Percentiles rank a stretch among this genome's conserved stretches.
phyloP scores from a whole-genome alignment of 768 basidiomycete genomes.

The Tulasnella sp. region DNA sequence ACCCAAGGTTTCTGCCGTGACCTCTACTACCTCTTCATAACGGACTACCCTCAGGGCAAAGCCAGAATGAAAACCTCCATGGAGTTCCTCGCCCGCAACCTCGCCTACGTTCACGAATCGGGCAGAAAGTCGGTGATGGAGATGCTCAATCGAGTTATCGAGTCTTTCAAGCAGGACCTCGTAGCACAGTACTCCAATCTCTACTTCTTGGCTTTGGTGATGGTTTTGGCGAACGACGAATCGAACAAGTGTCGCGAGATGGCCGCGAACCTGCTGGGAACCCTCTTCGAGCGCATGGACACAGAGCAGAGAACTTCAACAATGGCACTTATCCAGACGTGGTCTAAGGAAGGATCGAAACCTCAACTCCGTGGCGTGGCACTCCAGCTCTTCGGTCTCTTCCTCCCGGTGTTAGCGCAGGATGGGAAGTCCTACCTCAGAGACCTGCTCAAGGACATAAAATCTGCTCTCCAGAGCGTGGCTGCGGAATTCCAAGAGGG shows the following conservation, averaged over 20 bases:
- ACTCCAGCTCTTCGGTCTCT: slow-evolving; percentile 69
- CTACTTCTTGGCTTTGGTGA: slow-evolving; percentile 81
- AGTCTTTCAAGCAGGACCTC: slow-evolving; percentile 69
- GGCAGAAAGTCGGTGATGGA: slow-evolving; percentile 93
- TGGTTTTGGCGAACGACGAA: slow-evolving; percentile 90
- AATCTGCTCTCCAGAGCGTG: slow-evolving; percentile 36
- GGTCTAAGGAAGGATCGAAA: slow-evolving; percentile 57
- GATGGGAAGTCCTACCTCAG: slow-evolving; percentile 34
- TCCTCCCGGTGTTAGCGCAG: slow-evolving; percentile 53
- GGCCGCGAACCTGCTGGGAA: slow-evolving; percentile 74
- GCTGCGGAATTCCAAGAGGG: slow-evolving; percentile 30
- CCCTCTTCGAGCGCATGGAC: slow-evolving; percentile 57
- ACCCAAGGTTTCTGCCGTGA: slow-evolving; percentile 88
- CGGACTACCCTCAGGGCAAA: slow-evolving; percentile 95
- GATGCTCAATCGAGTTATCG: slow-evolving; percentile 68
- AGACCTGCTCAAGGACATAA: slow-evolving; percentile 46
- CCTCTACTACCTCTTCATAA: slow-evolving; percentile 81
- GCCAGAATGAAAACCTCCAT: slow-evolving; percentile 80
- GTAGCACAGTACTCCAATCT: slow-evolving; percentile 75
- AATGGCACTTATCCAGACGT: slow-evolving; percentile 62
- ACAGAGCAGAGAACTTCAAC: slow-evolving; percentile 44
- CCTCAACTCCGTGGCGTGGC: slow-evolving; percentile 58
- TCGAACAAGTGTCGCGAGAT: slow-evolving; percentile 81
- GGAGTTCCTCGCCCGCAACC: slow-evolving; percentile 83
- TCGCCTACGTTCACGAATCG: slow-evolving; percentile 81